These are phyloP conservation scores for Phyllosticta paracitricarpa DNA, from an alignment of 2,329 filamentous ascomycete species.

Conservation along the genomic window DNA sequence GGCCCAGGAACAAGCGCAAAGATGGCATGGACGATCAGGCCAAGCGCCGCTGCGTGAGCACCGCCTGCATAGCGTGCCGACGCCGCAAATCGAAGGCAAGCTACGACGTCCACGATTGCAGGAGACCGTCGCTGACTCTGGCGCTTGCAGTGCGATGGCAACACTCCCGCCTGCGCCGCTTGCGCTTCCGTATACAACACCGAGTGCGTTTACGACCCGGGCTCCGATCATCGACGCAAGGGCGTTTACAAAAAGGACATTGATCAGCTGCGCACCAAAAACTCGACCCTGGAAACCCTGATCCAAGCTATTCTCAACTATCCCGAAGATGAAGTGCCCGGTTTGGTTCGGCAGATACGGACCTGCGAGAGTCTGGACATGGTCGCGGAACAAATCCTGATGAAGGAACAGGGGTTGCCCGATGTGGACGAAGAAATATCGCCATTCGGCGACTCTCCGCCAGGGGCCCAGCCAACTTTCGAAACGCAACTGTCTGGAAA, in stretches of 20 bases:
- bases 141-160: constrained; percentile 63
- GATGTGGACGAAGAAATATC: constrained; percentile 33
- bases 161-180: constrained; percentile 84
- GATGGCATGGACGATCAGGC: constrained; percentile 28
- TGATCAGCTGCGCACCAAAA: constrained; percentile 76
- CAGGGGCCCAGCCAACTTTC: constrained; percentile 30
- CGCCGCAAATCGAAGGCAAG: constrained; percentile 32
- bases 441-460: constrained; percentile 33
- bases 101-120: constrained; percentile 4
- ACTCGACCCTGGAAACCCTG: constrained; percentile 81
- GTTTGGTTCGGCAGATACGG: constrained; percentile 75
- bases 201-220: constrained; percentile 88
- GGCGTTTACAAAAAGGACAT: constrained; percentile 94
- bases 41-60: constrained; percentile 34
- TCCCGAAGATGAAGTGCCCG: constrained; percentile 73
- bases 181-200: constrained; percentile 89
- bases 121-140: constrained; percentile 12
- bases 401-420: constrained; percentile 40
- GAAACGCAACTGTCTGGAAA: constrained; percentile 82
- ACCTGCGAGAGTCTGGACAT: constrained; percentile 67
- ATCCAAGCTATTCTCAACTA: constrained; percentile 89
- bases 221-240: constrained; percentile 90
- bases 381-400: constrained; percentile 50
- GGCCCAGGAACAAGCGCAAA: constrained; percentile 23
- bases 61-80: constrained; percentile 31